Evolutionary conservation across 2,329 filamentous ascomycete genomes (phyloP), one percentile per base, ranked within the genome.

Genomic region (Epichloe uncinata): DNA sequence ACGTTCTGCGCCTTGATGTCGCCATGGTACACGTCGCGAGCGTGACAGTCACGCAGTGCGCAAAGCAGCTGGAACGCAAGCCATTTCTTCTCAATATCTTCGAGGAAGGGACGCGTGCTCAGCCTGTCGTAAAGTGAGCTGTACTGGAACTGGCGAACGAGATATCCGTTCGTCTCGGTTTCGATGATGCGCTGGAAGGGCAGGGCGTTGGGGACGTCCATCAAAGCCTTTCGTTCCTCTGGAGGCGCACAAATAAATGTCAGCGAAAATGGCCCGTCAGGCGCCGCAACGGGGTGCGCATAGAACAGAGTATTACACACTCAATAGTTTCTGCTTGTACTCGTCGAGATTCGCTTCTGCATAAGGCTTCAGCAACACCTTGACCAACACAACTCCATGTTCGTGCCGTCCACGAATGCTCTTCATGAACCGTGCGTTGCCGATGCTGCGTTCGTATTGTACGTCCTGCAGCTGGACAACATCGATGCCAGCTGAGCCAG

Each of bases 31-130:
- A 98, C 76, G 59, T 94, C 87, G 44, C 85, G 78, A 30, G 85
- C 76, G 65, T 98, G 93, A 60, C 88, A 96, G 66, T 98, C 94
- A 50, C 90, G 82, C 52, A 98, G 73, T 3, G 87, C 90, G 65
- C 89, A 96, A 11, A 98, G 77, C 3, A 98, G 77, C 69, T 98
- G 93, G 60, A 95, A 98, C 0, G 91, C 87, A 47, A 98, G 78
- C 93, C 93, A 98, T 71, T 95, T 96, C 75, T 96, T 97, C 67
- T 98, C 93, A 56, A 98, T 93, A 56, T 95, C 87, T 67, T 98
- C 94, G 9, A 97, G 73, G 59, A 98, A 98, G 0, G 93, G 94
- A 7, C 94, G 82, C 8, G 93, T 98, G 67, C 93, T 95, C 67
- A 98, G 81, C 48, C 93, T 86, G 69, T 98, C 93, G 69, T 98